phyloP scores from a whole-genome alignment of 225 moss, liverwort and hornwort genomes.

The Asterella californica region DNA sequence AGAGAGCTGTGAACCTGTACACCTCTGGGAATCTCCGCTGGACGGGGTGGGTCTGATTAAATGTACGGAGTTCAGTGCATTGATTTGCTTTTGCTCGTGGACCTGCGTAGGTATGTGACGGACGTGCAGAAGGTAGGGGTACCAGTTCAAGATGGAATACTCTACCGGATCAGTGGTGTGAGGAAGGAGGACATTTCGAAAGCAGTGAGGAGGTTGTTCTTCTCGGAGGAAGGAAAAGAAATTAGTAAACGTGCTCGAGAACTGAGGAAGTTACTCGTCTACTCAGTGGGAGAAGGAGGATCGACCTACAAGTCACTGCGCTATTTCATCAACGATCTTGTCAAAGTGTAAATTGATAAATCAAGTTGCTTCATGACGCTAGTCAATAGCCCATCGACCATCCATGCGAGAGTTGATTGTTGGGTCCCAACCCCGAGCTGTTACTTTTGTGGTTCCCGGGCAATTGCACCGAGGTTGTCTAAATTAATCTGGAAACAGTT shows the following conservation, averaged over 20 bases:
- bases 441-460: no score
- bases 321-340: not conserved
- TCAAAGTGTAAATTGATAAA: constrained; percentile 1
- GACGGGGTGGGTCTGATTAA: not conserved
- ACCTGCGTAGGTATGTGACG: constrained; percentile 15
- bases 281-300: constrained; percentile 21
- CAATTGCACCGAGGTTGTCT: no score
- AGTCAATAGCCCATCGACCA: no score
- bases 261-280: not conserved
- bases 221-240: constrained; percentile 22
- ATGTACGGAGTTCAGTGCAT: not conserved
- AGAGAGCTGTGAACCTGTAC: not conserved
- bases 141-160: not conserved
- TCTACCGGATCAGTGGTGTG: not conserved
- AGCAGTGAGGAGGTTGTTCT: constrained; percentile 12
- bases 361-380: no score
- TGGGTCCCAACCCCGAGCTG: no score
- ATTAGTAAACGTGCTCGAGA: constrained; percentile 14
- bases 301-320: not conserved
- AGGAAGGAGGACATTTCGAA: constrained; percentile 1
- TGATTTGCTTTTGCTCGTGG: not conserved
- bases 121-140: constrained; percentile 25
- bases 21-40: no score
- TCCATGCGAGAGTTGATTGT: no score
- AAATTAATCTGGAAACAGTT: no score